phyloP scores from a whole-genome alignment of 2,329 filamentous ascomycete species.

The Aureobasidium sp. region DNA sequence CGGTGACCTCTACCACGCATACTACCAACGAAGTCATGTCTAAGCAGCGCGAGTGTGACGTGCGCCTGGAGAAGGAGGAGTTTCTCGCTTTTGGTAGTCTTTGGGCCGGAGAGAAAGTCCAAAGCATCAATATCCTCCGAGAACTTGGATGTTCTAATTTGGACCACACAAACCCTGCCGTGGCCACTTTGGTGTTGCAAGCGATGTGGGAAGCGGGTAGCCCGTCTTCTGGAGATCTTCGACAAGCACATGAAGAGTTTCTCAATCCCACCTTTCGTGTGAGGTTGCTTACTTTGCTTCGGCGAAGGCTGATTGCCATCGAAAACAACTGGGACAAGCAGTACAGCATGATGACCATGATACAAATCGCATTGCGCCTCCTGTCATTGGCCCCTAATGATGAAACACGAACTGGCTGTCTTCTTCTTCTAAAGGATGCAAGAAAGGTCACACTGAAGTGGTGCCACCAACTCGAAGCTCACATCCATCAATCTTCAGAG shows the following conservation, averaged over 20 bases:
- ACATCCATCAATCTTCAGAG: constrained; percentile 34
- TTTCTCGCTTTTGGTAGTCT: constrained; percentile 45
- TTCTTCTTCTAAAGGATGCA: constrained; percentile 30
- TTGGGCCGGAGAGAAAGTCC: constrained; percentile 35
- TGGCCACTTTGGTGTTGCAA: constrained; percentile 17
- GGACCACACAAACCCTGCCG: constrained; percentile 51
- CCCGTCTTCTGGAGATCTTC: constrained; percentile 25
- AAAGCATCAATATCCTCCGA: constrained; percentile 41
- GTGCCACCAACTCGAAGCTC: constrained; percentile 39
- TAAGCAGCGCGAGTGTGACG: constrained; percentile 41
- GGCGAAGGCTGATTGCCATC: constrained; percentile 39
- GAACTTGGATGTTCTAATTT: constrained; percentile 47
- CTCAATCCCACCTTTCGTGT: constrained; percentile 42
- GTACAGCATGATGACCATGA: constrained; percentile 49
- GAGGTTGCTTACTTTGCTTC: constrained; percentile 40
- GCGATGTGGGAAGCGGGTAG: constrained; percentile 46
- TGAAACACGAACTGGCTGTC: neutral
- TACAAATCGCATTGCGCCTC: constrained; percentile 34
- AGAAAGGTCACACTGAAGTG: constrained; percentile 41
- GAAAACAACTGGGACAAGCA: constrained; percentile 51
- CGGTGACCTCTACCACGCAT: constrained; percentile 29
- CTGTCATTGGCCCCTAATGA: constrained; percentile 16
- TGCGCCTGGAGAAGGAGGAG: constrained; percentile 41
- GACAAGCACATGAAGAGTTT: constrained; percentile 44
- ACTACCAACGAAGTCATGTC: constrained; percentile 49